A percentile compares a stretch with the other conserved stretches of the same genome.
Conservation (phyloP, 2,329 filamentous ascomycete species). For the Cercospora janseana region DNA sequence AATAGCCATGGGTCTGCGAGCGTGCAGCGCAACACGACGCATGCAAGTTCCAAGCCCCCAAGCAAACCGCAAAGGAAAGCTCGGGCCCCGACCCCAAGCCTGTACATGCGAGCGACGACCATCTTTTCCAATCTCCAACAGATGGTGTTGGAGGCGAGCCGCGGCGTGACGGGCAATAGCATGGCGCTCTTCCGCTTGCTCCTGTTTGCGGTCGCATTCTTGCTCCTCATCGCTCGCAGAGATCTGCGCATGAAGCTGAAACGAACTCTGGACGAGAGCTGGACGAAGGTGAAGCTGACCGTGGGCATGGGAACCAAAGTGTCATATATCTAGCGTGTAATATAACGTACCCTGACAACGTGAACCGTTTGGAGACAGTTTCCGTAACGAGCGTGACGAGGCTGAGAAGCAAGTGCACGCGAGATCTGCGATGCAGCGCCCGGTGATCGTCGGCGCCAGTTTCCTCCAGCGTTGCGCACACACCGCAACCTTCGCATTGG, state of each 20-base stretch:
- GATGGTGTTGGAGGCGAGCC: constrained; percentile 41
- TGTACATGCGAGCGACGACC: constrained; percentile 31
- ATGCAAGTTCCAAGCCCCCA: constrained; percentile 22
- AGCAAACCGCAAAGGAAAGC: constrained; percentile 26
- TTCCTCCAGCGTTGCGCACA: no score
- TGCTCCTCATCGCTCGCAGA: constrained; percentile 71
- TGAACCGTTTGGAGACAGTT: background rate
- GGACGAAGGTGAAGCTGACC: constrained; percentile 79
- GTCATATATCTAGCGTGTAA: constrained; percentile 71
- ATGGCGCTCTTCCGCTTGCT: constrained; percentile 60
- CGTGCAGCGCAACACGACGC: constrained; percentile 12
- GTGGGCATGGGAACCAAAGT: constrained; percentile 97
- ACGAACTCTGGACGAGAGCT: constrained; percentile 65
- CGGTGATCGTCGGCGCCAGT: no score
- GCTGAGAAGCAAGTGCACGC: no score
- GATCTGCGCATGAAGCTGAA: constrained; percentile 73
- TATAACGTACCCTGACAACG: background rate
- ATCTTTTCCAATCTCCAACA: constrained; percentile 49
- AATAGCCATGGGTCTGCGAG: constrained; percentile 8
- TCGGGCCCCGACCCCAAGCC: constrained; percentile 20
- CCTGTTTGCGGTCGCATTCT: constrained; percentile 74
- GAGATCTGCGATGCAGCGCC: no score
- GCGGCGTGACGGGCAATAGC: constrained; percentile 55
- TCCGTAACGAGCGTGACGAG: background rate
- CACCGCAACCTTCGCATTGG: no score